Evolutionary conservation across 2,329 filamentous ascomycete species (phyloP), one percentile per base, ranked within the genome.

Genomic region (Orbilia brochopaga): DNA sequence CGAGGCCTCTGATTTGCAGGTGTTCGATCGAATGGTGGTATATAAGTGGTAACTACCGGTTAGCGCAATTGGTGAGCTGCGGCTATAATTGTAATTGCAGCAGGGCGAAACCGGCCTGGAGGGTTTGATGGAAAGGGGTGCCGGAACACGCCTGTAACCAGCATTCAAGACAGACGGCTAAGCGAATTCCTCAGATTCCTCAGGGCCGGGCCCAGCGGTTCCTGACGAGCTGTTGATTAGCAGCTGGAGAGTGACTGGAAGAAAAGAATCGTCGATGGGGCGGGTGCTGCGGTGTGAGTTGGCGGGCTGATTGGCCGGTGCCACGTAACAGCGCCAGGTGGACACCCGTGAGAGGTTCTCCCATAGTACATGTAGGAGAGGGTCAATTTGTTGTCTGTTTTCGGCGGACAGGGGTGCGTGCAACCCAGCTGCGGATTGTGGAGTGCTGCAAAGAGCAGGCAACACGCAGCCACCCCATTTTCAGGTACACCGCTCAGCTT

Each of bases 301-400:
- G 66, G 59, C 54, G 48, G 59, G 40, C 30, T 63, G 65, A 70
- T 70, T 70, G 65, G 65, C 35, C 53, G 65, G 62, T 69, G 66
- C 66, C 66, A 70, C 66, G 66, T 70, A 70, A 63, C 51, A 57
- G 46, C 66, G 65, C 53, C 65, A 57, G 52, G 57, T 55, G 59
- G 50, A 55, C 46, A 27, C 37, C 37, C n/a, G 21, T 42, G 35
- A 54, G 35, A n/a, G 50, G 58, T 44, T 32, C 27, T 32, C 40
- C n/a, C 13, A 15, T 44, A 3, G 40, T 5, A 15, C 13, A 13
- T 15, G 40, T 13, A 32, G 27, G 27, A 32, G 27, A 32, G 27
- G 27, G 13, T 37, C 35, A 44, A 19, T 6, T 5, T 5, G 17
- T 2, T 17, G 11, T 10, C 19, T 17, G 19, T 3, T 48, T 19